Base-by-base conservation (phyloP, 352 stramenopile species). In the Pythium biforme region DNA sequence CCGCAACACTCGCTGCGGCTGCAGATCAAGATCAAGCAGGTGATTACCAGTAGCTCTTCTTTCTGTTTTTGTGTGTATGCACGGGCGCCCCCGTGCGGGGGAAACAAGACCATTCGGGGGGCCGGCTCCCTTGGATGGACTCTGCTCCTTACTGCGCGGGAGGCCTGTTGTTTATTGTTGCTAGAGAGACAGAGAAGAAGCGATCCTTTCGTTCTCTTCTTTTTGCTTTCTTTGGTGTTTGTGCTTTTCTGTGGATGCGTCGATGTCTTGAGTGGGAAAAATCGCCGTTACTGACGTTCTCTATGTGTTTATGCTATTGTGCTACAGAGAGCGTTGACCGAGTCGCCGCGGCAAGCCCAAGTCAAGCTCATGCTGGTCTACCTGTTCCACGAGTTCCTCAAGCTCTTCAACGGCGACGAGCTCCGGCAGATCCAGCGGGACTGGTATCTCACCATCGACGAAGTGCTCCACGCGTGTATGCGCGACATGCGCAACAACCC, bases 1-100 rank as follows among this genome's bases (percentile, higher is more conserved):
- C 82, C 84, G 49, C 78, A 90, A 52, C 84, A 93, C 60, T 70
- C 82, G 52, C 60, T 89, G 45, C 82, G 81, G 29, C 90, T 93
- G 69, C 84, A 93, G 70, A 83, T 93, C 79, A 93, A 93, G 68
- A 87, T 93, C 75, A 93, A 93, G 79, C 84, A 93, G 84, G 84
- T 93, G 76, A 74, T 34, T 40, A 64, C 50, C 3, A n/a, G 27
- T 57, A 50, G 26, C 8, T 12, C 10, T 51, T 15, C n/a, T 31
- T 37, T 25, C 15, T 39, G 31, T 37, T 17, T 25, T 31, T 56
- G 3, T 51, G 19, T 48, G 31, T 45, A n/a, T 46, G 5, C 26
- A 6, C 14, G 19, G 40, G 17, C 40, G 40, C 3, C 19, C 40
- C 40, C 11, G 14, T 43, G n/a, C n/a, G 5, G 31, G 5, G 31